Evolutionary conservation across 1,284 basidiomycete species (phyloP), one percentile per base, ranked within the genome.

Genomic region (Sporisorium scitamineum): DNA sequence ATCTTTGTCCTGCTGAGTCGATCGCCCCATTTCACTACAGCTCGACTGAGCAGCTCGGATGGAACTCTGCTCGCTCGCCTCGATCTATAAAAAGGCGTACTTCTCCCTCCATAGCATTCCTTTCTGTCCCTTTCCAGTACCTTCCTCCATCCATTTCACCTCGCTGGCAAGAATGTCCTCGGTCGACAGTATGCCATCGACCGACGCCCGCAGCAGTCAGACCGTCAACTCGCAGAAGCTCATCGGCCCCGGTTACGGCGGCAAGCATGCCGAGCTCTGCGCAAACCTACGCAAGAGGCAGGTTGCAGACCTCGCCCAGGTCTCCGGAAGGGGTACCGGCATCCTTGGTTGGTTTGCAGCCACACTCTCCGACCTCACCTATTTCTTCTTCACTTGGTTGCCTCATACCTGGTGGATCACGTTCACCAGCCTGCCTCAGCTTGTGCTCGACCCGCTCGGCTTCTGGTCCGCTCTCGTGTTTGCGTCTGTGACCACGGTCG

Each of bases 381-480:
- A 68, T 39, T 76, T 63, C 51, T 29, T 59, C 14, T 34, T 70
- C 29, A 56, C 48, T 2, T 76, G 73, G 73, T 27, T 76, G 34
- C 65, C 61, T 31, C 51, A 31, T 22, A 72, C 62, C 5, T 76
- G 70, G 70, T 72, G 64, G 58, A 18, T 26, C 27, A 65, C 68
- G 13, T 27, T 73, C 4, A 69, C 66, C 47, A 72, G 70, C 52
- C 44, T 72, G 44, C 74, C 74, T 8, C 31, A 54, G 27, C 55
- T 62, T 34, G 13, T 72, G 11, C 32, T 70, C 9, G 74, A 72
- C n/a, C 74, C 70, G 2, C 29, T 72, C 14, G 63, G 70, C 41
- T 41, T 68, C 20, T 34, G 27, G 13, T 29, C 58, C 2, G 42
- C 70, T 5, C 44, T 72, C 24, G 31, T 42, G 6, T 76, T 76